These are phyloP conservation scores for Phytopythium cucurbitacearum DNA, from an alignment of 352 stramenopile species.

Conservation along the genomic window DNA sequence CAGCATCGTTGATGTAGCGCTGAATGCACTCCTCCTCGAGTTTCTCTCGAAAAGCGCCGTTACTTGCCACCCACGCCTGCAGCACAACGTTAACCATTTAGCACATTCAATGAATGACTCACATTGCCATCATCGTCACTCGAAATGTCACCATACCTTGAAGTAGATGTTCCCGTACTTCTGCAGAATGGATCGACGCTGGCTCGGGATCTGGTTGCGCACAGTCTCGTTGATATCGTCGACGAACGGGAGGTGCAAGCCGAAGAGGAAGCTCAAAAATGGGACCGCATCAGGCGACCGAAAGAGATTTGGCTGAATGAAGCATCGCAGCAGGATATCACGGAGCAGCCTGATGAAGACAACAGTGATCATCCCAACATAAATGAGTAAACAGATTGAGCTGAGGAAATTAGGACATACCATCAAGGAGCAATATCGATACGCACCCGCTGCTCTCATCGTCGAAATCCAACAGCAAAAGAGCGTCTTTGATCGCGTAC, in stretches of 20 bases:
- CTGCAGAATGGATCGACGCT: slow-evolving; percentile 76
- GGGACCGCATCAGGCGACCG: slow-evolving; percentile 71
- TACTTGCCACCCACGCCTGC: slow-evolving; percentile 63
- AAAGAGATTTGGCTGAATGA: slow-evolving; percentile 85
- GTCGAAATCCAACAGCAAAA: slow-evolving; percentile 79
- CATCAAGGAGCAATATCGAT: not conserved
- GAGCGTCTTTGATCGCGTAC: slow-evolving; percentile 69
- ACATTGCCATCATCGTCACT: too few species aligned
- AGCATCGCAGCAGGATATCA: slow-evolving; percentile 85
- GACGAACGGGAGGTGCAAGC: slow-evolving; percentile 80
- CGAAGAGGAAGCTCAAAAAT: slow-evolving; percentile 86
- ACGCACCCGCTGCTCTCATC: slow-evolving; percentile 69
- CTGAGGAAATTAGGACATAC: not conserved
- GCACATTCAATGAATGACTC: not conserved
- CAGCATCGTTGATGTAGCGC: slow-evolving; percentile 65
- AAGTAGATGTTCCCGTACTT: slow-evolving; percentile 85
- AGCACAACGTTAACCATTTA: not conserved
- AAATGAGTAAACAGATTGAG: not conserved
- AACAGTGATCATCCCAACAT: not conserved
- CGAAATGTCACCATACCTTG: slow-evolving; percentile 25
- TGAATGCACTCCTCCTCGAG: slow-evolving; percentile 87
- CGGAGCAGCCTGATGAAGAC: slow-evolving; percentile 35
- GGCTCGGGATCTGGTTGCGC: slow-evolving; percentile 80
- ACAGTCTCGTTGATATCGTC: slow-evolving; percentile 87
- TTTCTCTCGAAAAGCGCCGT: slow-evolving; percentile 41